These are phyloP conservation scores for Blastocystis sp. DNA, from an alignment of 352 stramenopile species.

Conservation along the genomic window DNA sequence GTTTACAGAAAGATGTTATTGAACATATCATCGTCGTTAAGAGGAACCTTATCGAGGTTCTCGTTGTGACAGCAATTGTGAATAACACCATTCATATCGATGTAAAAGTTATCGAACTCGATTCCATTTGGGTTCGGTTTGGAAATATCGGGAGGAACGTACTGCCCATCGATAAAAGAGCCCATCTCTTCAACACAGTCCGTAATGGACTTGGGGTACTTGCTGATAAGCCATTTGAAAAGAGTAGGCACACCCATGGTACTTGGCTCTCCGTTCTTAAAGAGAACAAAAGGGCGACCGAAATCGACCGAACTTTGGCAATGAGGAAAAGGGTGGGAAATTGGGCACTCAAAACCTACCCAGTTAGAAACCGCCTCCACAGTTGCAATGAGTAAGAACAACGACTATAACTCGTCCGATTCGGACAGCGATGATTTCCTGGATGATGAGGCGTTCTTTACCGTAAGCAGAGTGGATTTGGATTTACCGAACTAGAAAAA, in stretches of 20 bases:
- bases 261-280: background rate
- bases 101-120: slow-evolving; percentile 95
- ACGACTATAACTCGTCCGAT: background rate
- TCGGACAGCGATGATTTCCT: slow-evolving; percentile 31
- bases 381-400: slow-evolving; percentile 20
- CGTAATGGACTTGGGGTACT: slow-evolving; percentile 96
- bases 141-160: slow-evolving; percentile 78
- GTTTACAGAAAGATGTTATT: slow-evolving; percentile 84
- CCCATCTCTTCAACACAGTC: slow-evolving; percentile 79
- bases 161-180: slow-evolving; percentile 78
- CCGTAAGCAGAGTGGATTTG: background rate
- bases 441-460: slow-evolving; percentile 54
- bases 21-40: slow-evolving; percentile 96
- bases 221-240: slow-evolving; percentile 96
- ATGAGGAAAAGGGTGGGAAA: too few relatives aligned
- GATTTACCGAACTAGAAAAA: slow-evolving; percentile 30
- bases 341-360: too few relatives aligned
- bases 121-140: slow-evolving; percentile 88
- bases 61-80: slow-evolving; percentile 97
- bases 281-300: too few relatives aligned
- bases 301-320: too few relatives aligned
- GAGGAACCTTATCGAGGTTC: slow-evolving; percentile 78
- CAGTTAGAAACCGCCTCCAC: background rate
- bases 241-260: slow-evolving; percentile 96
- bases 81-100: slow-evolving; percentile 99